Percentiles rank a stretch among this genome's conserved stretches.
phyloP scores from a whole-genome alignment of 495 filamentous ascomycete genomes.

The Hypomontagnella submonticulosa region DNA sequence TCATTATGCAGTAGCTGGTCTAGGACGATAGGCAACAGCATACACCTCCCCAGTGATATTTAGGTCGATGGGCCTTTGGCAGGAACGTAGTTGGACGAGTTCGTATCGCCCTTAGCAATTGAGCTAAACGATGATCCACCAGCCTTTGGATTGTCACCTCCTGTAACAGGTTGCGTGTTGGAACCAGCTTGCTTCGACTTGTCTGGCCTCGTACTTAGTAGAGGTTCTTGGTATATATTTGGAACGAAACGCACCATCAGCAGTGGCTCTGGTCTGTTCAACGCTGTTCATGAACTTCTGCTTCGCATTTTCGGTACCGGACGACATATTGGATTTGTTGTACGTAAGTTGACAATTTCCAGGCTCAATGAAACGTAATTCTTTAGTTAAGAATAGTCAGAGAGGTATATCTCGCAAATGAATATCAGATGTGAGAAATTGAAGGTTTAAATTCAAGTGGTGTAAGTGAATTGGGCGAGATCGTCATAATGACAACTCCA shows the following conservation, averaged over 20 bases:
- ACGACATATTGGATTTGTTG: conserved; percentile 22
- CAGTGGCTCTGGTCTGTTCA: conserved; percentile 30
- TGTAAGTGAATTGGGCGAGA: background rate
- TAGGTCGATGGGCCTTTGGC: conserved; percentile 36
- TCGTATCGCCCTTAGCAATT: conserved; percentile 34
- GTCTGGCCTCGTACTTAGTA: conserved; percentile 20
- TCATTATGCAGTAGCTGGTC: too few relatives aligned
- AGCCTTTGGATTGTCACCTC: conserved; percentile 37
- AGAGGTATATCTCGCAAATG: too few relatives aligned
- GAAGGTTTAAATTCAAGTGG: background rate
- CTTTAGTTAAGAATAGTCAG: too few relatives aligned
- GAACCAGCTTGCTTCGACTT: conserved; percentile 7
- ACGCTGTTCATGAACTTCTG: conserved; percentile 37
- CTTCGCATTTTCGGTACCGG: conserved; percentile 31
- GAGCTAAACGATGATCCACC: conserved; percentile 35
- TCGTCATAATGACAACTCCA: conserved; percentile 31
- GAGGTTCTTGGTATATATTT: background rate
- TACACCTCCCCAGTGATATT: background rate
- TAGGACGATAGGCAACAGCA: too few relatives aligned
- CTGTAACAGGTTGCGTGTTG: conserved; percentile 12
- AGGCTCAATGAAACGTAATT: background rate
- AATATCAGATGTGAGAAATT: background rate
- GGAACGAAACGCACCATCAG: conserved; percentile 8
- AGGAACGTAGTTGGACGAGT: conserved; percentile 30
- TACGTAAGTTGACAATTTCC: too few relatives aligned